Evolutionary conservation across 805 yeast species (phyloP).

Genomic region (Wickerhamiella spandovensis): DNA sequence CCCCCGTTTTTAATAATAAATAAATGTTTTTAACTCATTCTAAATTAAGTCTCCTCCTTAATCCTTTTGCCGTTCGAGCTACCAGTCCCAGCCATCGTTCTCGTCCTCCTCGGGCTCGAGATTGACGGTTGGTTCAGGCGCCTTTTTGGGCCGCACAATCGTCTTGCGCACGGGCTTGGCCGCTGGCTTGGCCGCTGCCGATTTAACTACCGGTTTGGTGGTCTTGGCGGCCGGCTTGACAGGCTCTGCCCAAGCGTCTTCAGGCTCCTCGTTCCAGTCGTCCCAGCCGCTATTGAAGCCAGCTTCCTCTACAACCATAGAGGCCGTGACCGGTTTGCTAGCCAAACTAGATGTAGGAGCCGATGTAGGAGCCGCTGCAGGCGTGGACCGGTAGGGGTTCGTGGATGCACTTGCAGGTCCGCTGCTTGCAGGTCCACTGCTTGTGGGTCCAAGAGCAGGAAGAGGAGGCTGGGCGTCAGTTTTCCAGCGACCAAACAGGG

Average conservation of each 20-base stretch:
- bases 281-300: slow-evolving; percentile 12
- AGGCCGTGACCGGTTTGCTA: background rate
- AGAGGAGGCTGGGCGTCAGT: no score
- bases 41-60: background rate
- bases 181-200: background rate
- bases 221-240: background rate
- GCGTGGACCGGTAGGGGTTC: background rate
- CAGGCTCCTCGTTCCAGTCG: slow-evolving; percentile 2
- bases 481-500: background rate
- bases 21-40: background rate
- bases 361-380: background rate
- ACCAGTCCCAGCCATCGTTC: slow-evolving; percentile 24
- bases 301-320: slow-evolving; percentile 5
- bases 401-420: no score
- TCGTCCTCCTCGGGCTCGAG: slow-evolving; percentile 18
- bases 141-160: slow-evolving; percentile 4
- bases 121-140: background rate
- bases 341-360: background rate
- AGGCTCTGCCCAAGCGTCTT: background rate
- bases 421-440: no score
- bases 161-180: slow-evolving; percentile 2
- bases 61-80: background rate
- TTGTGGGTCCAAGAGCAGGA: no score
- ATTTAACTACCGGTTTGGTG: background rate
- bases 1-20: slow-evolving; percentile 20